phyloP scores from a whole-genome alignment of 164 flowering plant species.

The Stephania japonica region DNA sequence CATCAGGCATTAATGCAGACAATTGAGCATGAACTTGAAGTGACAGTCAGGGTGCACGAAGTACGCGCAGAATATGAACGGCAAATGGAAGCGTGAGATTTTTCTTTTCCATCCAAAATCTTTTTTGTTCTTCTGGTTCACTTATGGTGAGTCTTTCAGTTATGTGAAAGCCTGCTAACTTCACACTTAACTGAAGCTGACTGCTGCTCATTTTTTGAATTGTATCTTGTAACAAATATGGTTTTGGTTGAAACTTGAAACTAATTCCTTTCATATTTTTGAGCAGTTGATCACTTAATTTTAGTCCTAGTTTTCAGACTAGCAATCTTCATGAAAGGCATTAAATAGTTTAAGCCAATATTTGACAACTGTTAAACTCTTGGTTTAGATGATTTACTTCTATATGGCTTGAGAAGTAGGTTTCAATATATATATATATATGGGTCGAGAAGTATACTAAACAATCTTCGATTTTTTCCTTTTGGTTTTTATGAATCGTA shows the following conservation, averaged over 20 bases:
- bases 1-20: slow-evolving; percentile 74
- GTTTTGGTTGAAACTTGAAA: not conserved
- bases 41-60: slow-evolving; percentile 82
- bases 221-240: not conserved
- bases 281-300: not conserved
- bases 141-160: not conserved
- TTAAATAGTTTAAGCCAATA: not conserved
- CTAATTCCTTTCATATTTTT: not conserved
- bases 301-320: not conserved
- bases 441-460: not conserved
- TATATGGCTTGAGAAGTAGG: not conserved
- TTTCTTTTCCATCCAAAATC: not conserved
- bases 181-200: not conserved
- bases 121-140: not conserved
- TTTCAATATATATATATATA: not conserved
- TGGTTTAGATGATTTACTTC: not conserved
- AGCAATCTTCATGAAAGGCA: not conserved
- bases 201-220: not conserved
- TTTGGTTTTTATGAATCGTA: not conserved
- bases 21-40: slow-evolving; percentile 95
- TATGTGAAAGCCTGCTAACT: not conserved
- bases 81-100: slow-evolving; percentile 84
- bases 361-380: not conserved
- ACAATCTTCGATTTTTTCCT: no score
- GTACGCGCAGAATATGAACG: slow-evolving; percentile 85